phyloP scores from a whole-genome alignment of 768 basidiomycete species.

The Agrocybe praecox region DNA sequence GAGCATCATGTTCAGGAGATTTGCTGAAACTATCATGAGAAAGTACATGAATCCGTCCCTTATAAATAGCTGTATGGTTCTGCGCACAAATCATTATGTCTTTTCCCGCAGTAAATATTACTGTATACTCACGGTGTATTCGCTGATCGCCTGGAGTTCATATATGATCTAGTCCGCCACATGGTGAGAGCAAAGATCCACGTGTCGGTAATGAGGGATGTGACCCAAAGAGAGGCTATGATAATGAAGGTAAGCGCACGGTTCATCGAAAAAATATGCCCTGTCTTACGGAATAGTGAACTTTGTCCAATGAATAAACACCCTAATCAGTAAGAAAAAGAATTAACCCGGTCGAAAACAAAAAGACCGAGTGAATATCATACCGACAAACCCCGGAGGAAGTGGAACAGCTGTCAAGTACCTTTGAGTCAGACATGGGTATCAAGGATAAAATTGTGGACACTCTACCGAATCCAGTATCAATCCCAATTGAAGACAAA shows the following conservation, averaged over 20 bases:
- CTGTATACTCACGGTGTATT: neutral
- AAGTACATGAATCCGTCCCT: neutral
- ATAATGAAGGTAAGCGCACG: neutral
- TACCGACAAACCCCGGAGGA: neutral
- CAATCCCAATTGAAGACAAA: neutral
- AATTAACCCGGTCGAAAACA: too few relatives aligned
- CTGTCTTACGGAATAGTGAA: neutral
- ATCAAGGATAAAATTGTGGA: neutral
- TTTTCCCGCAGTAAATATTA: too few relatives aligned
- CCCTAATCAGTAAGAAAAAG: neutral
- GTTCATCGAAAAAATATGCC: too few relatives aligned
- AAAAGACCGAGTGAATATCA: neutral
- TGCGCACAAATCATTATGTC: neutral
- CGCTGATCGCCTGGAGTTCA: neutral
- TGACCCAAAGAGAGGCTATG: neutral
- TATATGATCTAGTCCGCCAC: neutral
- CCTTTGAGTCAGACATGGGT: too few relatives aligned
- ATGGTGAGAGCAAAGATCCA: neutral
- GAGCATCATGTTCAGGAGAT: neutral
- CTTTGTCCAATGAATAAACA: neutral
- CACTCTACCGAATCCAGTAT: neutral
- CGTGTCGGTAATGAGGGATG: neutral
- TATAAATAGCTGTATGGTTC: neutral
- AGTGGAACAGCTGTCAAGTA: neutral
- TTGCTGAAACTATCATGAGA: neutral